These are phyloP conservation scores for Limtongia smithiae DNA, from an alignment of 805 yeast genomes.

Conservation along the genomic window DNA sequence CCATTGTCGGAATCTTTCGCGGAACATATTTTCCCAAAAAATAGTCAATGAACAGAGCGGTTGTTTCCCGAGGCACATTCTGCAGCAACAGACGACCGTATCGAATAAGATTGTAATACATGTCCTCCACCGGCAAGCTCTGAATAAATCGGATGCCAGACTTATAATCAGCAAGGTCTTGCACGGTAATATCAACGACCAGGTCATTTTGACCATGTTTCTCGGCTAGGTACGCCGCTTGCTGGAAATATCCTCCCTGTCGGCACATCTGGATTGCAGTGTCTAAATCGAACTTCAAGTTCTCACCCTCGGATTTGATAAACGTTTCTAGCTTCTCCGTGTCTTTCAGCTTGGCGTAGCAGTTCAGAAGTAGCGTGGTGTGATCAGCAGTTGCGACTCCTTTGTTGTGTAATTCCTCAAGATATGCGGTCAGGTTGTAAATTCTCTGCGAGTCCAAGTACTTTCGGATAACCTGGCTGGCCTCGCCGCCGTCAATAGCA, in stretches of 20 bases:
- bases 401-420: slow-evolving; percentile 56
- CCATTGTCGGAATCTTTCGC: slow-evolving; percentile 9
- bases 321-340: slow-evolving; percentile 56
- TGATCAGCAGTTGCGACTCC: slow-evolving; percentile 71
- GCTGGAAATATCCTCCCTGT: slow-evolving; percentile 61
- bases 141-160: slow-evolving; percentile 63
- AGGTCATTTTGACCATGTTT: slow-evolving; percentile 67
- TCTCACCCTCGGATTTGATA: slow-evolving; percentile 44
- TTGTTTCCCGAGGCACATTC: slow-evolving; percentile 70
- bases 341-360: slow-evolving; percentile 72
- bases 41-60: slow-evolving; percentile 74
- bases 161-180: slow-evolving; percentile 58
- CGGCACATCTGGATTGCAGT: slow-evolving; percentile 65
- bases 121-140: slow-evolving; percentile 70
- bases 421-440: slow-evolving; percentile 56
- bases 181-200: slow-evolving; percentile 71
- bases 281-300: slow-evolving; percentile 56
- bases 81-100: slow-evolving; percentile 65
- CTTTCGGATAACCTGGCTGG: slow-evolving; percentile 74
- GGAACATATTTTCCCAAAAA: slow-evolving; percentile 82
- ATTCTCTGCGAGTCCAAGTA: slow-evolving; percentile 76
- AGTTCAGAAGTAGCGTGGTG: slow-evolving; percentile 70
- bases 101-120: slow-evolving; percentile 64
- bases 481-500: slow-evolving; percentile 52
- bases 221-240: slow-evolving; percentile 68